Percentiles rank a stretch among this genome's conserved stretches.
phyloP scores from a whole-genome alignment of 2,329 filamentous ascomycete genomes.

The Epichloe aotearoae region DNA sequence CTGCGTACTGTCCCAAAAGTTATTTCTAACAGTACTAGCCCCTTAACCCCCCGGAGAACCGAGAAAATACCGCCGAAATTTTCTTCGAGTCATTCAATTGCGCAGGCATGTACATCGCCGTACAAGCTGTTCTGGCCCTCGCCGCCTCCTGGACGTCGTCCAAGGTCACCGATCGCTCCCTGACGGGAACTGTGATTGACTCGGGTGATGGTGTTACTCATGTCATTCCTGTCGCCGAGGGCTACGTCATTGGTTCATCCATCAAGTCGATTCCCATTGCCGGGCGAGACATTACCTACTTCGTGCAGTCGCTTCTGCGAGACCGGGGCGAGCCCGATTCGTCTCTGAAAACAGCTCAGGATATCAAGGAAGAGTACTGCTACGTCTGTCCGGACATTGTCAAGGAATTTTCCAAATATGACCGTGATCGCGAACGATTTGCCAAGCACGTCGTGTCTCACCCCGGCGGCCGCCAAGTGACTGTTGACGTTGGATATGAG shows the following conservation, averaged over 20 bases:
- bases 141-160: slow-evolving; percentile 98
- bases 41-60: slow-evolving; percentile 97
- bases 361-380: slow-evolving; percentile 97
- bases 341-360: slow-evolving; percentile 91
- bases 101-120: slow-evolving; percentile 94
- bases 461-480: slow-evolving; percentile 71
- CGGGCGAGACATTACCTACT: slow-evolving; percentile 96
- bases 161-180: slow-evolving; percentile 88
- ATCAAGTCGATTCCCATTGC: slow-evolving; percentile 99
- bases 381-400: slow-evolving; percentile 98
- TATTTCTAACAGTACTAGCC: slow-evolving; percentile 40
- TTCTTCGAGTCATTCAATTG: slow-evolving; percentile 99
- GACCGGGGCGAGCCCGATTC: slow-evolving; percentile 95
- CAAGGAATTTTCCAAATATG: slow-evolving; percentile 92
- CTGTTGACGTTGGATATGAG: slow-evolving; percentile 92
- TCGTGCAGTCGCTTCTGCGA: slow-evolving; percentile 89
- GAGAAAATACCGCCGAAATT: slow-evolving; percentile 97
- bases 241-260: slow-evolving; percentile 96
- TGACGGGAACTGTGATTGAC: slow-evolving; percentile 96
- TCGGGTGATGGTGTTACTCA: slow-evolving; percentile 98
- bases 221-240: slow-evolving; percentile 96
- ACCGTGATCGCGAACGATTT: slow-evolving; percentile 84
- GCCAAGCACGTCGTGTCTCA: slow-evolving; percentile 78
- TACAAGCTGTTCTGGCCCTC: slow-evolving; percentile 90
- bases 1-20: background rate